phyloP scores from a whole-genome alignment of 208 protist genomes.

The Novymonas esmeraldas region DNA sequence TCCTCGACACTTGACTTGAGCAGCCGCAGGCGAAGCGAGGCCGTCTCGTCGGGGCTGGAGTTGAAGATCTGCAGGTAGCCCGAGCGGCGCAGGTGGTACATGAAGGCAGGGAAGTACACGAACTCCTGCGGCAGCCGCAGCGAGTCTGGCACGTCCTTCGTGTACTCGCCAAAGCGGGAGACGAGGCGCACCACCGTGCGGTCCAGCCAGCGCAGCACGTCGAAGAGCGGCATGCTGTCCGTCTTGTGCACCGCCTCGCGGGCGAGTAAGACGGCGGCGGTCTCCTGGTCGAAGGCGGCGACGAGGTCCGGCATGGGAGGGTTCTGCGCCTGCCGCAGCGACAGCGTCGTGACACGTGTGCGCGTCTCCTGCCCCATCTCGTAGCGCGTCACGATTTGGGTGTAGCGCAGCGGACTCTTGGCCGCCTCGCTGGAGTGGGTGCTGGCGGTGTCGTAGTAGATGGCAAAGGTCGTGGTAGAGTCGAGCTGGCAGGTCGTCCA shows the following conservation, averaged over 20 bases:
- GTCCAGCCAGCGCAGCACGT: constrained; percentile 99
- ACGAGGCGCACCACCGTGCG: constrained; percentile 98
- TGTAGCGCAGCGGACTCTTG: constrained; percentile 63
- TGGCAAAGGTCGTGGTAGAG: constrained; percentile 92
- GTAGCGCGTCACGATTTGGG: constrained; percentile 97
- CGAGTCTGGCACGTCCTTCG: constrained; percentile 90
- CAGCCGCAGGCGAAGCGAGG: constrained; percentile 96
- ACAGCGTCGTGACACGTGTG: constrained; percentile 91
- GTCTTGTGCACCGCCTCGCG: constrained; percentile 96
- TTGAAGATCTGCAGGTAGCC: constrained; percentile 98
- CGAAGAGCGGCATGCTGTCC: constrained; percentile 95
- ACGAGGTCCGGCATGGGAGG: constrained; percentile 70
- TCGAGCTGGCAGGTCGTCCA: constrained; percentile 97
- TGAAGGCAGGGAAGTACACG: constrained; percentile 98
- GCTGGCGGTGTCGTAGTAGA: constrained; percentile 97
- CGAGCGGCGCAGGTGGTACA: constrained; percentile 98
- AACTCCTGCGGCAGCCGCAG: constrained; percentile 94
- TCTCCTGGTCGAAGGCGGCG: constrained; percentile 97
- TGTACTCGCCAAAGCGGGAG: constrained; percentile 94
- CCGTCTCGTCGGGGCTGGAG: constrained; percentile 97
- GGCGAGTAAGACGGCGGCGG: constrained; percentile 97
- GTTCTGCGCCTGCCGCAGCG: constrained; percentile 47
- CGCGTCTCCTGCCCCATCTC: constrained; percentile 83
- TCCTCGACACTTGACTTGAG: constrained; percentile 94
- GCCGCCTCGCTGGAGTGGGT: constrained; percentile 36